Evolutionary conservation across 352 stramenopile species (phyloP), one percentile per base, ranked within the genome.

Genomic region (Thalassiosira hispida): DNA sequence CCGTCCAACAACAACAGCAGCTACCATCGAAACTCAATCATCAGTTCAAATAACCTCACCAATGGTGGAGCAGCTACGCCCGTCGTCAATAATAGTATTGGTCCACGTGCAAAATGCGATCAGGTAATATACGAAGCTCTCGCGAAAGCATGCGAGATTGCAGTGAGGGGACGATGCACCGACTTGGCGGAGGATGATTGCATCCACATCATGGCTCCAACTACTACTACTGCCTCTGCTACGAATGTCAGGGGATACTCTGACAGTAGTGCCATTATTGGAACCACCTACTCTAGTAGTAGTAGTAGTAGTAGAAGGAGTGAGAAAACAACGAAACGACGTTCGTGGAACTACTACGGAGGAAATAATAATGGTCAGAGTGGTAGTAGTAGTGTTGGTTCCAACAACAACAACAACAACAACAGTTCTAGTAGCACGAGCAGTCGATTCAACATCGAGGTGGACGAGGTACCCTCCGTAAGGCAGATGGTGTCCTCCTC

Each of bases 81-180:
- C 25, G 27, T 22, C 16, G 33, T 14, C 22, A 25, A 57, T 25
- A 57, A 16, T 29, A 59, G 33, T 20, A 55, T 35, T 42, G 82
- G 81, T 42, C 84, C 89, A 8, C 53, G 86, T 27, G 67, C 78
- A 3, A 91, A 93, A 82, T 93, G 90, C 44, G 88, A 93, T 81
- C 84, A 93, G 81, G 88, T 94, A 0, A 82, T 94, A 6, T 93
- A 88, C 66, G 90, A 94, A 76, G 90, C 90, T 18, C 89, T 94
- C 23, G 79, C 81, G 46, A 94, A 94, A 59, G 86, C 85, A 0
- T 85, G 79, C 35, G 90, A 94, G 81, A 93, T 94, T 61, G 69
- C 90, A 5, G 86, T 94, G n/a, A 57, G 61, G 1, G 80, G 73
- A 62, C 79, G 89, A 12, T 89, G 80, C 29, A 72, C 49, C 18